Evolutionary conservation across 768 basidiomycete species (phyloP).

Genomic region (Panaeolus papilionaceus): DNA sequence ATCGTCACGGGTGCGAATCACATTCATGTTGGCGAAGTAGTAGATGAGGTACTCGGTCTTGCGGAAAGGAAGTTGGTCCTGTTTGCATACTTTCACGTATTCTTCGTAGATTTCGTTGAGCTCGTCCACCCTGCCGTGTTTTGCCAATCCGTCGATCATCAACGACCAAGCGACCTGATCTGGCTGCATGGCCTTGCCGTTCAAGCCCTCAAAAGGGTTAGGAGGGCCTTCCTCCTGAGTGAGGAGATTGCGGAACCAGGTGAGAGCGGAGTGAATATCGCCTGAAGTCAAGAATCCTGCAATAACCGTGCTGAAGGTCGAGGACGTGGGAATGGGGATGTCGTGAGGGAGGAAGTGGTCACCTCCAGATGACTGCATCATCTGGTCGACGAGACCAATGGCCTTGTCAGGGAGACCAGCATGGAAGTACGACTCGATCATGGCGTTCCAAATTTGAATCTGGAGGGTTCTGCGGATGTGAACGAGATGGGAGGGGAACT

Average conservation of each 20-base stretch:
- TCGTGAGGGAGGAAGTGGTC: conserved; percentile 42
- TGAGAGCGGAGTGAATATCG: conserved; percentile 66
- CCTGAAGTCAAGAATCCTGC: conserved; percentile 65
- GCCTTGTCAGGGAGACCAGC: conserved; percentile 67
- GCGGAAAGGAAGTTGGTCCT: conserved; percentile 42
- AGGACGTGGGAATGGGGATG: conserved; percentile 61
- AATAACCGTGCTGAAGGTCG: conserved; percentile 71
- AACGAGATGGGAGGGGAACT: conserved; percentile 26
- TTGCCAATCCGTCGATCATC: conserved; percentile 65
- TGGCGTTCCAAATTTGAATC: conserved; percentile 70
- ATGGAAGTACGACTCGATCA: conserved; percentile 78
- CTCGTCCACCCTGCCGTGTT: conserved; percentile 52
- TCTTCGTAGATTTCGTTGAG: conserved; percentile 60
- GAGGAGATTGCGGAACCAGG: conserved; percentile 76
- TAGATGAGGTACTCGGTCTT: conserved; percentile 48
- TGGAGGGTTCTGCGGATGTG: conserved; percentile 38
- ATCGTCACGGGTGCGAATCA: conserved; percentile 26
- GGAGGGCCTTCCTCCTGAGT: conserved; percentile 40
- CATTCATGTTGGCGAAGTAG: conserved; percentile 43
- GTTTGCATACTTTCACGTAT: conserved; percentile 40
- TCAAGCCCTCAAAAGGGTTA: conserved; percentile 49
- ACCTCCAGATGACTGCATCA: conserved; percentile 60
- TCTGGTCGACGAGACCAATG: conserved; percentile 68
- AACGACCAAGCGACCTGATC: conserved; percentile 57
- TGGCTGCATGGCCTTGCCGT: conserved; percentile 47